Evolutionary conservation across 2,329 filamentous ascomycete species (phyloP), one percentile per base, ranked within the genome.

Genomic region (Aspergillus fischeri): DNA sequence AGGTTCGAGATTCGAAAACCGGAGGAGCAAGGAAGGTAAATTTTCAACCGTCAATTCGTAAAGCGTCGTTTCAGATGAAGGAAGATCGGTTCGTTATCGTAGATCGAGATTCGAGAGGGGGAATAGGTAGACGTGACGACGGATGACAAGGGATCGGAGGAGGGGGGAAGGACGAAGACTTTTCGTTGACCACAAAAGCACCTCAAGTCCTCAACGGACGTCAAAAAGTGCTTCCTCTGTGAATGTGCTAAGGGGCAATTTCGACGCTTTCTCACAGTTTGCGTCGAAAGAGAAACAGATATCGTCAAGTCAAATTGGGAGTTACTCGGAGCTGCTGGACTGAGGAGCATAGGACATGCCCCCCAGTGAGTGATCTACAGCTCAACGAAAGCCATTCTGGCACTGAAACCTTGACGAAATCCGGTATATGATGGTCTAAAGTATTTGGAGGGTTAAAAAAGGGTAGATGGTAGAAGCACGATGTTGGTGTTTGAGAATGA

Each of bases 321-420:
- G 78, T 81, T 85, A 83, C 82, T 91, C 88, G 86, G 87, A 88
- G 87, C 89, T 91, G 88, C 86, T 86, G 88, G 88, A 91, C 90
- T 92, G 85, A 86, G 84, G 83, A 84, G 85, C 84, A 82, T 70
- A 78, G 77, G 73, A 73, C 76, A 77, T 76, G 80, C 81, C 85
- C 86, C 87, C 87, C 86, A 92, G 89, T 87, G 86, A 77, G 86
- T 84, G 79, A 84, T 91, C 92, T 92, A 95, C 88, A 93, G 90
- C 89, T 88, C 88, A 90, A 86, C 87, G 87, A 89, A 81, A 82
- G 87, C 86, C 86, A 79, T 79, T 82, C 61, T 85, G 84, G 85
- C 85, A 84, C 86, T 60, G 58, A 87, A 77, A 80, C 81, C 81
- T 89, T 86, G 87, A 89, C 86, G 81, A 87, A 88, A 86, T 85